Evolutionary conservation across 2,329 filamentous ascomycete species (phyloP).

Genomic region (Sphaceloma murrayae): DNA sequence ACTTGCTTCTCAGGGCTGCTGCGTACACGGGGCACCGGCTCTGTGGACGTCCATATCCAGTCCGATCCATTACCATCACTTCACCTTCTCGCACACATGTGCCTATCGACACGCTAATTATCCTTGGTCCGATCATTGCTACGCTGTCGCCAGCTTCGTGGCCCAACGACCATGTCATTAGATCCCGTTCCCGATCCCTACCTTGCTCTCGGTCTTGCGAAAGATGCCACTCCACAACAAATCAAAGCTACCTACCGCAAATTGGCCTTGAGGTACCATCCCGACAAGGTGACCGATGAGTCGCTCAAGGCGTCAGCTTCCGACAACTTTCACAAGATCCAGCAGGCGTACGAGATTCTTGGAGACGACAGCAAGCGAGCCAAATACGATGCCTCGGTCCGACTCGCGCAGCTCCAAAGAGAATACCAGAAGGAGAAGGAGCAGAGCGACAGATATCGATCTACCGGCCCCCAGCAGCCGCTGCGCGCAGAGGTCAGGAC

Average conservation of each 20-base stretch:
- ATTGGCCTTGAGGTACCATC: slow-evolving; percentile 73
- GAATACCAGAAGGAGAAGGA: slow-evolving; percentile 38
- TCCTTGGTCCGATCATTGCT: too few species aligned
- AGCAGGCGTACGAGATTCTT: slow-evolving; percentile 85
- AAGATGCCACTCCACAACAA: slow-evolving; percentile 62
- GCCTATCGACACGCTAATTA: slow-evolving; percentile 6
- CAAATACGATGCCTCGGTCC: slow-evolving; percentile 69
- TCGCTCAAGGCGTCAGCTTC: slow-evolving; percentile 66
- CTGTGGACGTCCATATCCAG: too few species aligned
- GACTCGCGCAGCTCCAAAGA: slow-evolving; percentile 54
- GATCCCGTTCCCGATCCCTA: slow-evolving; percentile 65
- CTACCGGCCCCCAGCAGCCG: slow-evolving; percentile 21
- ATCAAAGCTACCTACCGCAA: slow-evolving; percentile 90
- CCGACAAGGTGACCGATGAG: slow-evolving; percentile 48
- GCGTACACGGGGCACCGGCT: too few species aligned
- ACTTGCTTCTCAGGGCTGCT: too few species aligned
- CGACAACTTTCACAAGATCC: slow-evolving; percentile 83
- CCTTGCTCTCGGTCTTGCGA: slow-evolving; percentile 61
- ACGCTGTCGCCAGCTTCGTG: too few species aligned
- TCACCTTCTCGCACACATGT: too few species aligned
- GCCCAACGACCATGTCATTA: slow-evolving; percentile 31
- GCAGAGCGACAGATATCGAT: slow-evolving; percentile 20
- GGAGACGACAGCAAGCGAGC: slow-evolving; percentile 62
- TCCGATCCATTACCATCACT: too few species aligned
- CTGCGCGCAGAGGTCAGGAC: slow-evolving; percentile 22